Conservation (phyloP, 1,284 basidiomycete species). For the Porogramme epimiltina region DNA sequence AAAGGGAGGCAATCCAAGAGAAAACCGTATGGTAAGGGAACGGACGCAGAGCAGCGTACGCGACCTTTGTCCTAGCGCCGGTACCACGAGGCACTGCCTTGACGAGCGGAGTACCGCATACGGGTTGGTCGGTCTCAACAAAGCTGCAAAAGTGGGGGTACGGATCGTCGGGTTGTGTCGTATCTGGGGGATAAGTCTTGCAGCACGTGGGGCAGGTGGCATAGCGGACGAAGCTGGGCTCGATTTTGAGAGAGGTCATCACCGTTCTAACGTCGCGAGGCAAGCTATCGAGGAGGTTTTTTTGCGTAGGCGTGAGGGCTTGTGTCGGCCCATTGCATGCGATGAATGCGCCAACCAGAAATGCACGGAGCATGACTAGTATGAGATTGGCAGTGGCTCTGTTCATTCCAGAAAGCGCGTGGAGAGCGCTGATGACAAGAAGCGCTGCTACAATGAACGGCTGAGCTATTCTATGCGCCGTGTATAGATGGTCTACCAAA, state of each 20-base stretch:
- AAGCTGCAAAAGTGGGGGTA: constrained; percentile 4
- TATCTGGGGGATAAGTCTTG: neutral
- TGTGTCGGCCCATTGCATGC: neutral
- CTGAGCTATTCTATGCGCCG: neutral
- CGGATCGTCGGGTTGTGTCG: neutral
- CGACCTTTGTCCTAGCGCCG: neutral
- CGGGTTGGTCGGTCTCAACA: neutral
- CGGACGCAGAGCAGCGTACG: neutral
- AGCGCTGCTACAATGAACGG: constrained; percentile 3
- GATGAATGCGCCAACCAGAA: neutral
- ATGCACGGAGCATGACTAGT: neutral
- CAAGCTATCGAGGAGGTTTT: neutral
- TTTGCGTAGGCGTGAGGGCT: neutral
- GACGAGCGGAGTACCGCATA: neutral
- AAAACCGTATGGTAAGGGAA: neutral
- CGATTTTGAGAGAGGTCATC: neutral
- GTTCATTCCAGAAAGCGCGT: neutral
- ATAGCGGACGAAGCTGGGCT: neutral
- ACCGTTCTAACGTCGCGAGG: neutral
- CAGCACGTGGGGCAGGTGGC: neutral
- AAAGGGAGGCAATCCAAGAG: constrained; percentile 2
- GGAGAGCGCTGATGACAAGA: neutral
- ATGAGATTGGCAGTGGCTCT: neutral
- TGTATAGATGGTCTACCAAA: neutral
- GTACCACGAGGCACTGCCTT: neutral